These are phyloP conservation scores for Dendryphion nanum DNA, from an alignment of 2,329 filamentous ascomycete species.

Conservation along the genomic window DNA sequence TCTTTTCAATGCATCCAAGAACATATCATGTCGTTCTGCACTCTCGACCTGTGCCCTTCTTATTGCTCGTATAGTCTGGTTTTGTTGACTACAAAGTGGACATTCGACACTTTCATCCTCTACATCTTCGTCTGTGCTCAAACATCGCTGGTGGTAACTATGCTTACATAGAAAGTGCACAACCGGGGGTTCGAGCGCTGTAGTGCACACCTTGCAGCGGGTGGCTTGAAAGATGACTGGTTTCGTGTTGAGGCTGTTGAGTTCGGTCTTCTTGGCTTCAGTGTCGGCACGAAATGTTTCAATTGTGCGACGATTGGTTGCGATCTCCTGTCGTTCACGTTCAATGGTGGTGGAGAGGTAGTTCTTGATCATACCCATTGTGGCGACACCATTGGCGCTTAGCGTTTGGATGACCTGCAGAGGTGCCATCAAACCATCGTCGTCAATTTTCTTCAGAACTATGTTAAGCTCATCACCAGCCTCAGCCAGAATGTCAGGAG, in stretches of 20 bases:
- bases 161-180: conserved; percentile 98
- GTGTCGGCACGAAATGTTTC: conserved; percentile 83
- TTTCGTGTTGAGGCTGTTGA: conserved; percentile 72
- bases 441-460: conserved; percentile 82
- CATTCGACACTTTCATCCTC: conserved; percentile 72
- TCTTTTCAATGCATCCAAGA: conserved; percentile 73
- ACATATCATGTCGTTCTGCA: conserved; percentile 83
- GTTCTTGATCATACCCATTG: conserved; percentile 94
- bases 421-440: conserved; percentile 89
- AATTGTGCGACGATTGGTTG: conserved; percentile 77
- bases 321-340: conserved; percentile 83
- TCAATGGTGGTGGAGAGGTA: conserved; percentile 89
- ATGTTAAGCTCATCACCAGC: conserved; percentile 79
- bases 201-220: conserved; percentile 78
- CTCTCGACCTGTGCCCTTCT: conserved; percentile 82
- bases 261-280: conserved; percentile 72
- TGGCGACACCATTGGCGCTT: conserved; percentile 75
- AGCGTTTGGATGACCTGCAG: conserved; percentile 95
- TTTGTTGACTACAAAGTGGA: conserved; percentile 78
- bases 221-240: conserved; percentile 89
- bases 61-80: conserved; percentile 86
- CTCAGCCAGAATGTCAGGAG: conserved; percentile 75
- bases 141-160: conserved; percentile 88
- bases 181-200: conserved; percentile 77
- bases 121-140: conserved; percentile 63